Conservation (phyloP, 2,329 filamentous ascomycete genomes). For the Albophoma yamanashiensis region DNA sequence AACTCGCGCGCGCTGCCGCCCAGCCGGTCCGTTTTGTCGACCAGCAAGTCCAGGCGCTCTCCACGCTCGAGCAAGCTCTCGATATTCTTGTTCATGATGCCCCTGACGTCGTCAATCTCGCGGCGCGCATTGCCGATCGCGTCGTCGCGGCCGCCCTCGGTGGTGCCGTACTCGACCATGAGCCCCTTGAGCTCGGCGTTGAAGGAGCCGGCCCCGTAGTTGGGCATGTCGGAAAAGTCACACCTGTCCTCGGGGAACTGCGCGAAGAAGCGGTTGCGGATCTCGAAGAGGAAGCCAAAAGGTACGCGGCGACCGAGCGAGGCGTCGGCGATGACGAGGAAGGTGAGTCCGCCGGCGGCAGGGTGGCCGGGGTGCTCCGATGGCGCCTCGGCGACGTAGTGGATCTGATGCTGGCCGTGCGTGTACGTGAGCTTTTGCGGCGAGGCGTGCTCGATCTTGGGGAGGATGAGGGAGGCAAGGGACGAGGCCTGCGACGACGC, state of each 20-base stretch:
- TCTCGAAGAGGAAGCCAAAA: conserved; percentile 85
- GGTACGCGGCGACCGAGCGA: conserved; percentile 78
- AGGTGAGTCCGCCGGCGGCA: conserved; percentile 74
- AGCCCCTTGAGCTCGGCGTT: conserved; percentile 67
- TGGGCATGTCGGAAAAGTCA: conserved; percentile 67
- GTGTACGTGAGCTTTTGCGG: conserved; percentile 91
- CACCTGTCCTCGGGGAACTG: conserved; percentile 51
- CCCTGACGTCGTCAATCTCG: conserved; percentile 85
- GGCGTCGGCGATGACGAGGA: conserved; percentile 77
- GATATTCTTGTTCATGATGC: conserved; percentile 95
- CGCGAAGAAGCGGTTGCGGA: conserved; percentile 76
- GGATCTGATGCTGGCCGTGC: conserved; percentile 83
- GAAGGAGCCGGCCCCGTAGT: conserved; percentile 85
- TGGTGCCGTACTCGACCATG: conserved; percentile 78
- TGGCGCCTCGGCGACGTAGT: conserved; percentile 84
- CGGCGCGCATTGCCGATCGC: conserved; percentile 72
- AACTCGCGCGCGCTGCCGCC: conserved; percentile 88
- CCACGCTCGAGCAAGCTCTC: conserved; percentile 81
- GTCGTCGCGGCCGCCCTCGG: conserved; percentile 64
- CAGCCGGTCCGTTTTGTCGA: conserved; percentile 91
- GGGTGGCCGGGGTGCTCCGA: conserved; percentile 47
- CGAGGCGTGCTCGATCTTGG: conserved; percentile 75
- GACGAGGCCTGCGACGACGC: conserved; percentile 74
- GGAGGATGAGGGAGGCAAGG: conserved; percentile 86
- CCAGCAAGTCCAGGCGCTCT: conserved; percentile 84